Evolutionary conservation across 305 asterid species (phyloP).

Genomic region (Andrographis paniculata): DNA sequence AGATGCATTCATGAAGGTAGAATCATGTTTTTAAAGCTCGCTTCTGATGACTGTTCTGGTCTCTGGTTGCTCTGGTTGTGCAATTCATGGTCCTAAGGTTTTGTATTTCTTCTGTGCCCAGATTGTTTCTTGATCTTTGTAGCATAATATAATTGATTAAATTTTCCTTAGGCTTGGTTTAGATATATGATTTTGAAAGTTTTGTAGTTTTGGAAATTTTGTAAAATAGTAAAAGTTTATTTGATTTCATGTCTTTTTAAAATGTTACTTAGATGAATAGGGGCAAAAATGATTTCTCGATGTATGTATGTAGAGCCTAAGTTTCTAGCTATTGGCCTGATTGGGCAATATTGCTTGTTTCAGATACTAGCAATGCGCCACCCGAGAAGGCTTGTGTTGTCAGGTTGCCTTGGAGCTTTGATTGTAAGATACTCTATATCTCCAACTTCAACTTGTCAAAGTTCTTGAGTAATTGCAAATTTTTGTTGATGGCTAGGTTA

Average conservation of each 20-base stretch:
- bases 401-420: conserved; percentile 92
- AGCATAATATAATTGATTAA: neutral
- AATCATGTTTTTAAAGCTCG: conserved; percentile 4
- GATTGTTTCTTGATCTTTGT: conserved; percentile 11
- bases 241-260: too few species aligned
- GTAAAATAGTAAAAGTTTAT: too few species aligned
- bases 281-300: too few species aligned
- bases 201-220: too few species aligned
- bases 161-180: too few species aligned
- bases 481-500: conserved; percentile 42
- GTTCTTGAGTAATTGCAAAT: conserved; percentile 12
- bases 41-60: too few species aligned
- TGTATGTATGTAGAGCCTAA: too few species aligned
- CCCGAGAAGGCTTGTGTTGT: conserved; percentile 79
- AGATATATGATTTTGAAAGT: too few species aligned
- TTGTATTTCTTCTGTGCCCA: neutral
- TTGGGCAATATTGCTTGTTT: conserved; percentile 21
- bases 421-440: conserved; percentile 44
- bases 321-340: neutral
- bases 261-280: too few species aligned
- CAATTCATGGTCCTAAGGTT: neutral
- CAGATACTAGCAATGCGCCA: conserved; percentile 97
- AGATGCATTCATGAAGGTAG: too few species aligned
- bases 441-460: conserved; percentile 4
- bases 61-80: neutral